phyloP scores from a whole-genome alignment of 176 grass and related monocot species.

The Aegilops longissima region DNA sequence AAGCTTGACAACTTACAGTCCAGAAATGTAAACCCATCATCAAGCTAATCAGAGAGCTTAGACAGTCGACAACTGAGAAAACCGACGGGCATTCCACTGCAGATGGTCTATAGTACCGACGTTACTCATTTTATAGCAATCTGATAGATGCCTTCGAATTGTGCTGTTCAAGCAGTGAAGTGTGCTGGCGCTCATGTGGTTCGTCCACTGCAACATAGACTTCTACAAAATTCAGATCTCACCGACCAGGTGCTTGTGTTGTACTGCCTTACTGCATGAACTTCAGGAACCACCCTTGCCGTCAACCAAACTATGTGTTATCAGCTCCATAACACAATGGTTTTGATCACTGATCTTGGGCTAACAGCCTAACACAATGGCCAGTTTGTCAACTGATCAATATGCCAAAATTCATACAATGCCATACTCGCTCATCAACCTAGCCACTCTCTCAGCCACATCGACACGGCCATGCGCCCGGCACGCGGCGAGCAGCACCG shows the following conservation, averaged over 20 bases:
- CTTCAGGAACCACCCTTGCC: conserved; percentile 1
- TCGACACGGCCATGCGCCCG: conserved; percentile 44
- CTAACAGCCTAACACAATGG: not conserved
- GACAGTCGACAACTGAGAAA: not conserved
- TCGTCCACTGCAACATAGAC: not conserved
- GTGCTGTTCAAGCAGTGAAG: not conserved
- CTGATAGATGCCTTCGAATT: not conserved
- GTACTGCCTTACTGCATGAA: not conserved
- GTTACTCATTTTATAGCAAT: not conserved
- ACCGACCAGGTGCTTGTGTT: not conserved
- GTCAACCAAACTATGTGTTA: not conserved
- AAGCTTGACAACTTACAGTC: not conserved
- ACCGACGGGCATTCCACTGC: not conserved
- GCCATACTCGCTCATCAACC: conserved; percentile 17
- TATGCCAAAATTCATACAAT: not conserved
- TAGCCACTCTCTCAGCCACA: conserved; percentile 51
- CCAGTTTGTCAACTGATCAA: not conserved
- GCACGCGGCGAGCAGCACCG: conserved; percentile 38
- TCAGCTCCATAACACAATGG: not conserved
- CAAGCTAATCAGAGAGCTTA: not conserved
- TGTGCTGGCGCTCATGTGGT: not conserved
- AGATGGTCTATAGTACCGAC: not conserved
- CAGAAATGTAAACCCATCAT: not conserved
- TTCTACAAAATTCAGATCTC: not conserved
- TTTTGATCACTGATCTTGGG: not conserved